Base-by-base conservation (phyloP, 1,284 basidiomycete genomes). In the Sphaerobolus stellatus region DNA sequence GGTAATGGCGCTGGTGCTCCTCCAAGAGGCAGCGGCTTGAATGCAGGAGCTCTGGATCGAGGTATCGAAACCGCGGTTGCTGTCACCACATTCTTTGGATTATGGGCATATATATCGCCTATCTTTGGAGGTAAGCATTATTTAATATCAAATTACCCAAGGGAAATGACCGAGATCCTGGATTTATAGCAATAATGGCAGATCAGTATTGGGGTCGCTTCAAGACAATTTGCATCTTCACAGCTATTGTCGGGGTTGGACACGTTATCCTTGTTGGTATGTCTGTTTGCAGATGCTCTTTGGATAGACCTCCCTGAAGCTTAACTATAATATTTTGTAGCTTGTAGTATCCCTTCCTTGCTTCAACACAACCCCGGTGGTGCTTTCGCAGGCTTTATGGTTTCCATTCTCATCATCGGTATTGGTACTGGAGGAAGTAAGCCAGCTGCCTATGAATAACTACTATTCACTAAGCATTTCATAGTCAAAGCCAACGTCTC, bases 161-260 rank as follows among this genome's bases (percentile, higher is more conserved):
- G 8, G n/a, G 48, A 13, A 33, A 13, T 45, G 20, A 11, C 20
- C 16, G 4, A 18, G 14, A 29, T 51, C 16, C 27, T 52, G n/a
- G 24, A 9, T 43, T 27, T 25, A 13, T 14, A 53, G 52, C 52
- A 0, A 89, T 84, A 64, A 72, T 91, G 43, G 86, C 88, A n/a
- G 88, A 90, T 65, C 82, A 86, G 9, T 78, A 82, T 50, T 84
- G 79, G 76, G 89, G 88, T 43, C 81, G 88, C 20, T 91, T 80
- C 77, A 88, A 88, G 69, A 88, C 88, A 1, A 78, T 90, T 59
- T 79, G 77, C 59, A 68, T 80, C 54, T 71, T 71, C 20, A 63
- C 64, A 2, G 64, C 61, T 5, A 54, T 68, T 20, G 66, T 66
- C 27, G 62, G 61, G 27, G 55, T 68, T 25, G 65, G 52, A 22